Evolutionary conservation across 768 basidiomycete species (phyloP).

Genomic region (Suillus plorans): DNA sequence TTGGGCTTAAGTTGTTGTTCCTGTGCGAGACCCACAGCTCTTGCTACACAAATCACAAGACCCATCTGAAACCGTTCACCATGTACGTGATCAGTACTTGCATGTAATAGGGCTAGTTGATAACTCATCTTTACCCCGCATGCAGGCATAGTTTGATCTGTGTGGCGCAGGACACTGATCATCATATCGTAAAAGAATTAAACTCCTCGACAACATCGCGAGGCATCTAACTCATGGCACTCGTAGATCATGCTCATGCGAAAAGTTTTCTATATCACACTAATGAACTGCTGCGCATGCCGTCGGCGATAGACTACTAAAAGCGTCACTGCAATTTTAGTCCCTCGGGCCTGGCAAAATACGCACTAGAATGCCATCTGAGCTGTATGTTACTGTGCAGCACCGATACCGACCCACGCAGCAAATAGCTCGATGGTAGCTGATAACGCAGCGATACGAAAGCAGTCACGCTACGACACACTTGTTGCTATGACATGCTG

Average conservation of each 20-base stretch:
- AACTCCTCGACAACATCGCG: background rate
- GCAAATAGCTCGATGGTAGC: background rate
- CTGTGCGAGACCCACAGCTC: background rate
- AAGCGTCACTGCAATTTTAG: background rate
- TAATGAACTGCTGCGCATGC: background rate
- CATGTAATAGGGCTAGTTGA: background rate
- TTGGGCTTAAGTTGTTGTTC: background rate
- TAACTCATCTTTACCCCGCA: background rate
- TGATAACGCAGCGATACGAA: conserved; percentile 5
- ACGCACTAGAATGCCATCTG: background rate
- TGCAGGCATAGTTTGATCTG: background rate
- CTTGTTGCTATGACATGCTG: background rate
- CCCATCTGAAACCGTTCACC: background rate
- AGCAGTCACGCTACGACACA: background rate
- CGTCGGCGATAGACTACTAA: background rate
- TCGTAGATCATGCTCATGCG: background rate
- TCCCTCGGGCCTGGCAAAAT: background rate
- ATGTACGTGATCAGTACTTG: background rate
- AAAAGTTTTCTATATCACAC: background rate
- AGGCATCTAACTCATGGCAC: background rate
- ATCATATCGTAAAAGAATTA: background rate
- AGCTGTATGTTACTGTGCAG: background rate
- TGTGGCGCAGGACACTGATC: background rate
- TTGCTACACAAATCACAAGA: background rate
- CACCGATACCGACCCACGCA: background rate